Percentiles rank a stretch among this genome's conserved stretches.
phyloP scores from a whole-genome alignment of 768 basidiomycete species.

The Mycena galopus region DNA sequence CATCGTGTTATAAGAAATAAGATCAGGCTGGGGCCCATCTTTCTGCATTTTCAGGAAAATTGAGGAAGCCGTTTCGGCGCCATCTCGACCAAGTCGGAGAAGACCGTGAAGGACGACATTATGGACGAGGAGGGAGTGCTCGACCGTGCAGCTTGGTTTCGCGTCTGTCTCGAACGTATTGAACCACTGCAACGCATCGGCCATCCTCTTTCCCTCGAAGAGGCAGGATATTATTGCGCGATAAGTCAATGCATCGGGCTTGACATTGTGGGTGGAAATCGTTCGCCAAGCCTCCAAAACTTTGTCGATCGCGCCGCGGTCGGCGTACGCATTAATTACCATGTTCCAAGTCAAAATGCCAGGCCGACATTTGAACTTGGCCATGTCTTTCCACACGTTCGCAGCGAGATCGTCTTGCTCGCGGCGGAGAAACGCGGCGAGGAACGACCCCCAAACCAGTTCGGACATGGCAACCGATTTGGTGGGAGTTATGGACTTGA shows the following conservation, averaged over 20 bases:
- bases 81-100: conserved; percentile 57
- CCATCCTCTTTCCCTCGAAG: conserved; percentile 62
- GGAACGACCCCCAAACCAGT: conserved; percentile 72
- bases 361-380: conserved; percentile 61
- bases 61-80: conserved; percentile 50
- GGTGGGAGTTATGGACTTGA: conserved; percentile 49
- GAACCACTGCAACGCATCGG: conserved; percentile 68
- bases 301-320: conserved; percentile 62
- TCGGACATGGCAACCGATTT: conserved; percentile 68
- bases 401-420: conserved; percentile 69
- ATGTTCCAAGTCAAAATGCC: conserved; percentile 77
- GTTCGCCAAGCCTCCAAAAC: conserved; percentile 73
- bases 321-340: conserved; percentile 73
- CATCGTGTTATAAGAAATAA: conserved; percentile 86
- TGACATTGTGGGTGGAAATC: conserved; percentile 68
- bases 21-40: conserved; percentile 73
- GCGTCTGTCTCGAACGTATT: conserved; percentile 59
- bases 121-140: conserved; percentile 62
- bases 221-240: conserved; percentile 76
- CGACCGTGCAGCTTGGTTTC: conserved; percentile 37
- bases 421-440: conserved; percentile 73
- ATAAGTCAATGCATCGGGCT: conserved; percentile 75
- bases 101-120: conserved; percentile 84
- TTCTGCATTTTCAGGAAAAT: conserved; percentile 60
- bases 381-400: conserved; percentile 78